Percentiles rank a stretch among this genome's conserved stretches.
phyloP scores from a whole-genome alignment of 257 asterid genomes.

The Solanum medicagineum region DNA sequence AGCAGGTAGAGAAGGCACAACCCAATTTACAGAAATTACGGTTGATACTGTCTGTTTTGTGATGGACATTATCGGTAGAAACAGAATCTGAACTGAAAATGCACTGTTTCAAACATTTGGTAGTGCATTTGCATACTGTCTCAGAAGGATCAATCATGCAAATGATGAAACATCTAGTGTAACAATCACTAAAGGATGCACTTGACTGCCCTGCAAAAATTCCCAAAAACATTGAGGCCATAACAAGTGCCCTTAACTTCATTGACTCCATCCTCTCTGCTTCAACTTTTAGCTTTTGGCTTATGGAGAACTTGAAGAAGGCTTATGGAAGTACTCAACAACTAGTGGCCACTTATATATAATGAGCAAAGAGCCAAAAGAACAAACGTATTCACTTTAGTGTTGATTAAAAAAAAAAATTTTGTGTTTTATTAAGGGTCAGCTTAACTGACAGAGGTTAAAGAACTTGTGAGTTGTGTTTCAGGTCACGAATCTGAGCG shows the following conservation, averaged over 20 bases:
- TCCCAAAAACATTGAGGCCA: slow-evolving; percentile 27
- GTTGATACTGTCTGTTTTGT: slow-evolving; percentile 6
- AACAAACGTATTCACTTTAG: background rate
- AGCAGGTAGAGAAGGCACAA: slow-evolving; percentile 76
- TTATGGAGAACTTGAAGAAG: background rate
- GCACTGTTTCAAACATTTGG: slow-evolving; percentile 76
- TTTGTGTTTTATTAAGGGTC: background rate
- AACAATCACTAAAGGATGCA: slow-evolving; percentile 74
- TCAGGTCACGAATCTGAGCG: background rate
- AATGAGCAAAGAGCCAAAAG: background rate
- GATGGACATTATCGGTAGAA: background rate
- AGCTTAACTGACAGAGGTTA: background rate
- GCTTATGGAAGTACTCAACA: background rate
- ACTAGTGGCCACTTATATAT: background rate
- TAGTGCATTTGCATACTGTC: slow-evolving; percentile 79
- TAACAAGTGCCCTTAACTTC: slow-evolving; percentile 19
- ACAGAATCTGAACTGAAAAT: slow-evolving; percentile 30
- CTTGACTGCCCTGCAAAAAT: slow-evolving; percentile 22
- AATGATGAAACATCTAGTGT: slow-evolving; percentile 67
- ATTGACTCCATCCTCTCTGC: slow-evolving; percentile 25
- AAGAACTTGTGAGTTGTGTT: background rate
- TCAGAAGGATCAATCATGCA: slow-evolving; percentile 85
- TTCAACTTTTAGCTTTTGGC: background rate
- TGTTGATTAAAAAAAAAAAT: background rate
- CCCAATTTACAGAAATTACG: slow-evolving; percentile 78